Conservation (phyloP, 164 flowering plant genomes). For the Tetrastigma voinierianum region DNA sequence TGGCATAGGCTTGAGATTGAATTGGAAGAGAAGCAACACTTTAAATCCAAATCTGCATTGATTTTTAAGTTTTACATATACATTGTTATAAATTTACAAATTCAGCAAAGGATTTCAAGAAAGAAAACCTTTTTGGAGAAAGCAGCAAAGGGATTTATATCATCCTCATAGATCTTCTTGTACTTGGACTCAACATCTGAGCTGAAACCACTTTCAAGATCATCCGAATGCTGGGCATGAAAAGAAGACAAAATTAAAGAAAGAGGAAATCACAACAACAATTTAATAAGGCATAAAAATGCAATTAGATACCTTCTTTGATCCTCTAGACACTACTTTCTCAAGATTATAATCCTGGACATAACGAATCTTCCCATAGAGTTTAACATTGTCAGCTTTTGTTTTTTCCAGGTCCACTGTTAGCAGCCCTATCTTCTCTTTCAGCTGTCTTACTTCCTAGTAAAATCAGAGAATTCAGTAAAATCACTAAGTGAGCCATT, state of each 20-base stretch:
- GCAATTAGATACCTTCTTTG: slow-evolving; percentile 66
- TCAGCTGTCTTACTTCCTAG: slow-evolving; percentile 89
- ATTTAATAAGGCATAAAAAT: neutral
- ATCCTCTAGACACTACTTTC: slow-evolving; percentile 92
- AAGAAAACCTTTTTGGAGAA: slow-evolving; percentile 87
- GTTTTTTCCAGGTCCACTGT: slow-evolving; percentile 81
- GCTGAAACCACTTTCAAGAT: slow-evolving; percentile 90
- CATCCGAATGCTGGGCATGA: slow-evolving; percentile 69
- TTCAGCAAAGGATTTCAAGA: neutral
- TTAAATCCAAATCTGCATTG: neutral
- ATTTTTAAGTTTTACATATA: neutral
- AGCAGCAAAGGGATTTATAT: slow-evolving; percentile 99
- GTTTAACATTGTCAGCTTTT: slow-evolving; percentile 95
- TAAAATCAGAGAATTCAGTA: slow-evolving; percentile 11
- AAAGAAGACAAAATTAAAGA: neutral
- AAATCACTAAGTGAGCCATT: neutral
- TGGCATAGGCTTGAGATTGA: too few species aligned
- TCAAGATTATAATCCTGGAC: slow-evolving; percentile 95
- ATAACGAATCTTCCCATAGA: slow-evolving; percentile 97
- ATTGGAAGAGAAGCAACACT: neutral
- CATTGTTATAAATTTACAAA: neutral
- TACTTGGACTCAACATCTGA: slow-evolving; percentile 98
- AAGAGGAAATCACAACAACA: neutral
- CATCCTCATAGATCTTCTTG: slow-evolving; percentile 97
- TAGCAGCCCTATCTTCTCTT: slow-evolving; percentile 78